Conservation (phyloP, 2,329 filamentous ascomycete species). For the Diaporthe sp. region DNA sequence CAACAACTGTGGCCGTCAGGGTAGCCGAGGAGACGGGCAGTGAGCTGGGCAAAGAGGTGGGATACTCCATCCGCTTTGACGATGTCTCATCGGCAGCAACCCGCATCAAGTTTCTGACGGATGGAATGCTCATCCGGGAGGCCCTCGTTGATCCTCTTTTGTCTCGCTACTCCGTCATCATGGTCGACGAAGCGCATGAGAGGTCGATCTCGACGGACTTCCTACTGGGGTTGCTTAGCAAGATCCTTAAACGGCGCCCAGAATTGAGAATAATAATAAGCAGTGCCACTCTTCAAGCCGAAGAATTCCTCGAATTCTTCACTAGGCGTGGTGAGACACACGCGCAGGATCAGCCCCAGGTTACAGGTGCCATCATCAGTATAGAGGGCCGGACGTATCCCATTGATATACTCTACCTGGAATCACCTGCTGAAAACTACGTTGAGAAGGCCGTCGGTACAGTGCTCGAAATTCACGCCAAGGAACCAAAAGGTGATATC, state of each 20-base stretch:
- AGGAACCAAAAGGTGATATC: slow-evolving; percentile 87
- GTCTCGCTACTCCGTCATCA: slow-evolving; percentile 92
- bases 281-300: slow-evolving; percentile 92
- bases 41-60: slow-evolving; percentile 89
- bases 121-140: slow-evolving; percentile 91
- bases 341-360: slow-evolving; percentile 47
- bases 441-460: slow-evolving; percentile 85
- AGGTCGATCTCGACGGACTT: slow-evolving; percentile 93
- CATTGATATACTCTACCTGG: slow-evolving; percentile 87
- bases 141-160: slow-evolving; percentile 93
- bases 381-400: slow-evolving; percentile 90
- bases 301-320: slow-evolving; percentile 88
- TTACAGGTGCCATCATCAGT: slow-evolving; percentile 76
- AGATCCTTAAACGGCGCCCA: slow-evolving; percentile 83
- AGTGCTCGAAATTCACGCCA: slow-evolving; percentile 87
- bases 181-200: slow-evolving; percentile 98
- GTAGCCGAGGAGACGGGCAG: slow-evolving; percentile 92
- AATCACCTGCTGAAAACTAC: slow-evolving; percentile 86
- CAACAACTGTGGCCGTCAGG: slow-evolving; percentile 87
- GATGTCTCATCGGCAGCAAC: slow-evolving; percentile 90
- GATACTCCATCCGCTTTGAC: slow-evolving; percentile 93
- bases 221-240: slow-evolving; percentile 89
- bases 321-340: slow-evolving; percentile 55
- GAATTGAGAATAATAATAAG: slow-evolving; percentile 92
- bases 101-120: slow-evolving; percentile 94